Percentiles rank a stretch among this genome's conserved stretches.
These are phyloP conservation scores for Saccharomycopsis babjevae DNA, from an alignment of 805 yeast genomes.

Conservation along the genomic window DNA sequence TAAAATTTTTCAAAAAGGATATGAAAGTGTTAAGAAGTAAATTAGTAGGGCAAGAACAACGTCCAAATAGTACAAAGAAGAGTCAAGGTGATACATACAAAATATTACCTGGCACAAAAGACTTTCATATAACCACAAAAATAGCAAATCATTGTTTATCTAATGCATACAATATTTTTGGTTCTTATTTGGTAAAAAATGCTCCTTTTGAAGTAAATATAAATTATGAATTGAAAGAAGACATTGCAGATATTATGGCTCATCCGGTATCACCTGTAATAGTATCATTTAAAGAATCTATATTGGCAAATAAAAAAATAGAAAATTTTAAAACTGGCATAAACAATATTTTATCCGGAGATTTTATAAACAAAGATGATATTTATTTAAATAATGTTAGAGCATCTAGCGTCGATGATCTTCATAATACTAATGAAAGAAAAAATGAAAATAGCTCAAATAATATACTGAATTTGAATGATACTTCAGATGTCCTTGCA, in stretches of 20 bases:
- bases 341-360: not conserved
- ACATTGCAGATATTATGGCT: constrained; percentile 32
- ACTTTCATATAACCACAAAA: not conserved
- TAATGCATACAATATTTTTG: constrained; percentile 52
- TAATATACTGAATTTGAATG: not conserved
- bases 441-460: not conserved
- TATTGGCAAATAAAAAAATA: not conserved
- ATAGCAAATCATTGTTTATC: constrained; percentile 48
- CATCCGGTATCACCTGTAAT: constrained; percentile 29
- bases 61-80: not conserved
- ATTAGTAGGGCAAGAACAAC: not conserved
- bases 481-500: not conserved
- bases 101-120: not conserved
- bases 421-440: not conserved
- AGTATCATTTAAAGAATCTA: constrained; percentile 11
- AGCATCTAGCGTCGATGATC: not conserved
- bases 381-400: not conserved
- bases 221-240: constrained; percentile 39
- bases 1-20: constrained; percentile 41
- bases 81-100: not conserved
- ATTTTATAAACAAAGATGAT: not conserved
- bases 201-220: constrained; percentile 67
- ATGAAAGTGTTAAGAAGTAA: constrained; percentile 33
- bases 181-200: constrained; percentile 52
- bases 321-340: not conserved